Evolutionary conservation across 1,284 basidiomycete species (phyloP).

Genomic region (Melampsora medusae): DNA sequence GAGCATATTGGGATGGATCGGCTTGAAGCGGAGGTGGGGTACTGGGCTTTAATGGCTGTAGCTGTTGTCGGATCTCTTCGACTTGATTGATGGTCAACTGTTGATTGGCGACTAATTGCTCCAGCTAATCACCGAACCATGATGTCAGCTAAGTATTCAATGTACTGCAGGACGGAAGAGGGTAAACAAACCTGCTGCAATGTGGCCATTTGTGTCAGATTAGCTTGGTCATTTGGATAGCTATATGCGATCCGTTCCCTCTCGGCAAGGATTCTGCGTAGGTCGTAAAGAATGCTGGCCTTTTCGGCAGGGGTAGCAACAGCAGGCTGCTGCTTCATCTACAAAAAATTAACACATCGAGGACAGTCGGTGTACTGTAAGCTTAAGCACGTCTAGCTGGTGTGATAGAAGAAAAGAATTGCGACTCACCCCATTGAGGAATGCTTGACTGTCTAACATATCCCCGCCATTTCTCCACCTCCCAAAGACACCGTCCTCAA

Average conservation of each 20-base stretch:
- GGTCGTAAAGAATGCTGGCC: conserved; percentile 42
- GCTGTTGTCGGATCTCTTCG: conserved; percentile 42
- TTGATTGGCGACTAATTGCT: conserved; percentile 40
- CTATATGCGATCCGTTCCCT: conserved; percentile 26
- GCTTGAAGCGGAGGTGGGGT: conserved; percentile 13
- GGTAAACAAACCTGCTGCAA: conserved; percentile 31
- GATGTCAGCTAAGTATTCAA: not conserved
- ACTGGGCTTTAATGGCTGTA: conserved; percentile 37
- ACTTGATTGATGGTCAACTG: conserved; percentile 43
- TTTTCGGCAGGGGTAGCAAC: conserved; percentile 42
- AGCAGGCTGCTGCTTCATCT: conserved; percentile 44
- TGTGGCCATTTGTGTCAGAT: conserved; percentile 39
- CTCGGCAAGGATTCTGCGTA: conserved; percentile 37
- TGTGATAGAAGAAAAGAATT: not conserved
- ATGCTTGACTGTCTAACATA: conserved; percentile 39
- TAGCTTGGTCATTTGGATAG: conserved; percentile 34
- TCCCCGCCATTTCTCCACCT: conserved; percentile 34
- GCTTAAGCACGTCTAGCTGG: not conserved
- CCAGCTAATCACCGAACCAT: conserved; percentile 16
- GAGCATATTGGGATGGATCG: conserved; percentile 15
- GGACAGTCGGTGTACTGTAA: not conserved
- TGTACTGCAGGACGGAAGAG: not conserved
- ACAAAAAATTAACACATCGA: not conserved
- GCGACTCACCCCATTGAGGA: conserved; percentile 34
- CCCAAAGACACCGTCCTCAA: conserved; percentile 39